Percentiles rank a stretch among this genome's conserved stretches.
Conservation (phyloP, 2,329 filamentous ascomycete genomes). For the Pseudocercospora pini-densiflorae region DNA sequence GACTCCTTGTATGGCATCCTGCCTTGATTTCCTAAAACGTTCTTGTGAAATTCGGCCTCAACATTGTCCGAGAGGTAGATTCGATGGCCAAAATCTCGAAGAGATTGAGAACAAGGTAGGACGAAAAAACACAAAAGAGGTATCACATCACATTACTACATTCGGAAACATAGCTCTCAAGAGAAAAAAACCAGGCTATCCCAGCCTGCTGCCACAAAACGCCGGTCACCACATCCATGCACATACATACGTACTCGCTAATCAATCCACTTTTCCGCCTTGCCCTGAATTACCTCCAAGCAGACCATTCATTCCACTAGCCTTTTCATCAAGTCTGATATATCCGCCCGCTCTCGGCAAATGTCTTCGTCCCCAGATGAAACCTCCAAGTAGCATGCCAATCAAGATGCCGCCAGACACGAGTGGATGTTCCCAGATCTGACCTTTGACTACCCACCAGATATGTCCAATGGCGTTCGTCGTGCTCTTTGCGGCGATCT, state of each 20-base stretch:
- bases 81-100: too few species aligned
- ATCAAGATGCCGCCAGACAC: slow-evolving; percentile 59
- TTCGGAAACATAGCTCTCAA: neutral
- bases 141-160: neutral
- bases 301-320: slow-evolving; percentile 69
- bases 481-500: slow-evolving; percentile 78
- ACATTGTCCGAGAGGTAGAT: too few species aligned
- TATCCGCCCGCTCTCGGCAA: slow-evolving; percentile 37
- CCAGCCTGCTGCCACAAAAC: neutral
- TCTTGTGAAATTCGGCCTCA: too few species aligned
- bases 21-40: too few species aligned
- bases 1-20: neutral
- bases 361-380: slow-evolving; percentile 38
- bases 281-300: slow-evolving; percentile 57
- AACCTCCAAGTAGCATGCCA: slow-evolving; percentile 48
- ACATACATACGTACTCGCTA: neutral
- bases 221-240: neutral
- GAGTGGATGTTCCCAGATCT: slow-evolving; percentile 50
- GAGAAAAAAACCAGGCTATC: neutral
- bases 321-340: slow-evolving; percentile 55
- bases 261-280: slow-evolving; percentile 20
- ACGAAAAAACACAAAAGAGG: neutral
- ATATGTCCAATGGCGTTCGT: slow-evolving; percentile 72
- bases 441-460: slow-evolving; percentile 56
- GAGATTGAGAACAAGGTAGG: neutral